These are phyloP conservation scores for Sarocladium kiliense DNA, from an alignment of 2,329 filamentous ascomycete genomes.

Conservation along the genomic window DNA sequence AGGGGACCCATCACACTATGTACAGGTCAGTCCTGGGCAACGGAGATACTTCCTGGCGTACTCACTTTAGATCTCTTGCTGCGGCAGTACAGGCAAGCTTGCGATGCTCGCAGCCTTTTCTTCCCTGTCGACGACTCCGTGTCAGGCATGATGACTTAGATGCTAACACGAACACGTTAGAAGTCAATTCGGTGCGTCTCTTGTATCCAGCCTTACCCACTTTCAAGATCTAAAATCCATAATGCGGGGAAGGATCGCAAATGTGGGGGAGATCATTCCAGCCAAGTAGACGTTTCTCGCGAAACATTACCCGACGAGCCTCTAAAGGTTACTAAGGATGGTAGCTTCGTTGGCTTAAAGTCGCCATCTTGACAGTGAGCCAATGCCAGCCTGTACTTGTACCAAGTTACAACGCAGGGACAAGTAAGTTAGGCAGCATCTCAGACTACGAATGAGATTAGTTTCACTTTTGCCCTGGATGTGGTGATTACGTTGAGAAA, in stretches of 20 bases:
- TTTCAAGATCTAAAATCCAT: neutral
- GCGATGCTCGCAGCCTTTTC: neutral
- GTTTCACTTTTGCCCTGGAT: no score
- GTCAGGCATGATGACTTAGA: neutral
- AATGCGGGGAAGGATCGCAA: neutral
- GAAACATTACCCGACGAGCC: neutral
- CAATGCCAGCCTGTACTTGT: no score
- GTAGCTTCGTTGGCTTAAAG: no score
- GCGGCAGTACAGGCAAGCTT: neutral
- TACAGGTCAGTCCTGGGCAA: neutral
- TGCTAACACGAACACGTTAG: neutral
- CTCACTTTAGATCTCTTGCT: neutral
- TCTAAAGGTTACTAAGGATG: no score
- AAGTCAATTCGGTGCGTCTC: no score
- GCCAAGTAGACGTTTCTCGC: neutral
- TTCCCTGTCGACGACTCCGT: neutral
- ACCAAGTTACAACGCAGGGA: no score
- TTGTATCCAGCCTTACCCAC: neutral
- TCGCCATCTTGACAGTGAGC: no score
- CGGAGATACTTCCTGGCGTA: no score
- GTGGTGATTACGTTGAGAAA: no score
- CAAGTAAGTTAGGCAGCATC: no score
- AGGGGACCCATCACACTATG: neutral
- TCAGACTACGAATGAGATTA: no score
- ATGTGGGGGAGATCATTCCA: neutral